Evolutionary conservation across 305 asterid species (phyloP).

Genomic region (Fraxinus ornus): DNA sequence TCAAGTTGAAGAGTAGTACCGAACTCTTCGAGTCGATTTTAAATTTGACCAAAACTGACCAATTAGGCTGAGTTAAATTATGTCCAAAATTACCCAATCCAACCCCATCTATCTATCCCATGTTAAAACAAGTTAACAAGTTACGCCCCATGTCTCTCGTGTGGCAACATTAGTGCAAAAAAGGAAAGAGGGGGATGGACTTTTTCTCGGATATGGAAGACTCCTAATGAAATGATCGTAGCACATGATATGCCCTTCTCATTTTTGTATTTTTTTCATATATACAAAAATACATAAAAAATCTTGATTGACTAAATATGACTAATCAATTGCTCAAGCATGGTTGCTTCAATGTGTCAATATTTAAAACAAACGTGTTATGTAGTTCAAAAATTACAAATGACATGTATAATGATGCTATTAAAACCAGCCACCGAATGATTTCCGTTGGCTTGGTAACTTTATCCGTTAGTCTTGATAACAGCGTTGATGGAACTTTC

Average conservation of each 20-base stretch:
- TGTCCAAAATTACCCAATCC: background rate
- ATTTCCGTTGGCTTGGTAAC: background rate
- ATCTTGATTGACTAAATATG: background rate
- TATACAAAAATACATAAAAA: background rate
- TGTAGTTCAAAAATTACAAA: background rate
- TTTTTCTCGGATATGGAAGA: background rate
- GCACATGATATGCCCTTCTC: background rate
- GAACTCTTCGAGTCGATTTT: background rate
- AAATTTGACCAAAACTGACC: background rate
- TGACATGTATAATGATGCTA: background rate
- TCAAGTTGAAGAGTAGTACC: background rate
- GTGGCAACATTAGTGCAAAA: background rate
- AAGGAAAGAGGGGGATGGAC: background rate
- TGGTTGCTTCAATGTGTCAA: background rate
- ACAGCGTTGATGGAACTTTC: background rate
- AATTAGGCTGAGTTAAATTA: background rate
- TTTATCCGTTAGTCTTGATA: background rate
- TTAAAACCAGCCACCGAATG: background rate
- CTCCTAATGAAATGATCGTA: background rate
- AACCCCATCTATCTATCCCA: background rate
- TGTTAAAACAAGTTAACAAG: background rate
- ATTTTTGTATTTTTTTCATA: background rate
- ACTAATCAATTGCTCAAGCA: background rate
- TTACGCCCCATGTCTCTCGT: background rate
- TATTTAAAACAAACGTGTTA: background rate